Evolutionary conservation across 2,329 filamentous ascomycete species (phyloP).

Genomic region (Teratosphaeria destructans): DNA sequence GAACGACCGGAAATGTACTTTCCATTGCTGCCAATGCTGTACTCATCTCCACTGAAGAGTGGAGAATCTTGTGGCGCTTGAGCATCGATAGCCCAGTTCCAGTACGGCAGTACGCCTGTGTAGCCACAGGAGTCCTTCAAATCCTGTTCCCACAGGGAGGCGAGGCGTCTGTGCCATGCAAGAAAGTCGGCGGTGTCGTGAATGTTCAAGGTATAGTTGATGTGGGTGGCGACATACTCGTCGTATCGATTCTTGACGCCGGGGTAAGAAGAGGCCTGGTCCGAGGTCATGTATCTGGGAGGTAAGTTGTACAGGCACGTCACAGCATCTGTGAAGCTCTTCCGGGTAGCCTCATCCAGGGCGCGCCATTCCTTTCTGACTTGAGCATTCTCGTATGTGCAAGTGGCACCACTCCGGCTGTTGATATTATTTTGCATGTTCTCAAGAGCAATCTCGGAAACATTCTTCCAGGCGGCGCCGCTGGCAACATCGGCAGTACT

Average conservation of each 20-base stretch:
- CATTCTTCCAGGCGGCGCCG: constrained; percentile 21
- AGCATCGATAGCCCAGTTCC: constrained; percentile 23
- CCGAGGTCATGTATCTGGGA: constrained; percentile 18
- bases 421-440: constrained; percentile 19
- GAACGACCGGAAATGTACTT: constrained; percentile 16
- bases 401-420: constrained; percentile 10
- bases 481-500: constrained; percentile 16
- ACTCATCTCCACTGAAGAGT: constrained; percentile 46
- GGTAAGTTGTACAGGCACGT: constrained; percentile 19
- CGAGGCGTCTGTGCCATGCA: constrained; percentile 35
- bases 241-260: constrained; percentile 22
- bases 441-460: constrained; percentile 17
- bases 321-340: constrained; percentile 23
- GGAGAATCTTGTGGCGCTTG: constrained; percentile 31
- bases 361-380: constrained; percentile 20
- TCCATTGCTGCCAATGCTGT: constrained; percentile 27
- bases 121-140: constrained; percentile 35
- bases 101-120: constrained; percentile 29
- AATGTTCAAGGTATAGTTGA: constrained; percentile 24
- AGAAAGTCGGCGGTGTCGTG: constrained; percentile 25
- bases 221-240: constrained; percentile 22
- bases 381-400: constrained; percentile 20
- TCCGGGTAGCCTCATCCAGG: constrained; percentile 16
- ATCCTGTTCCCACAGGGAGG: constrained; percentile 35
- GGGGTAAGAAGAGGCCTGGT: constrained; percentile 15